A percentile compares a stretch with the other conserved stretches of the same genome.
These are phyloP conservation scores for Starmerella bombi DNA, from an alignment of 805 yeast species.

Conservation along the genomic window DNA sequence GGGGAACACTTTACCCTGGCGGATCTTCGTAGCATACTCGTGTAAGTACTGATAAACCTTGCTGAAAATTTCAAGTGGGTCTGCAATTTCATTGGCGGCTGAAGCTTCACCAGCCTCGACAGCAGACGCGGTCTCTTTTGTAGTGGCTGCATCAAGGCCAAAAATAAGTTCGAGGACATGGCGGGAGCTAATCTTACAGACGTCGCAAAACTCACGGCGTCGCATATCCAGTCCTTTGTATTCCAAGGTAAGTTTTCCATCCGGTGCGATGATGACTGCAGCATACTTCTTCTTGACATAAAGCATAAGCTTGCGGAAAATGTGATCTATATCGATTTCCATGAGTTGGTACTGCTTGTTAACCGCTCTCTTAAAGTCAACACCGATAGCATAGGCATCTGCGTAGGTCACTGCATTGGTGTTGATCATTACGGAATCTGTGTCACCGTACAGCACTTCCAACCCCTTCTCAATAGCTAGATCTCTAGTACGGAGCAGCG, in stretches of 20 bases:
- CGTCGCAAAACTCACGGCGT: slow-evolving; percentile 90
- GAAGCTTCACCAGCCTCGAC: neutral
- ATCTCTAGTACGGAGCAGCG: slow-evolving; percentile 81
- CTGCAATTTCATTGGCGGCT: slow-evolving; percentile 1
- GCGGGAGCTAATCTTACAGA: slow-evolving; percentile 78
- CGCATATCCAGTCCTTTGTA: slow-evolving; percentile 95
- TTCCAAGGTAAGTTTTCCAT: slow-evolving; percentile 57
- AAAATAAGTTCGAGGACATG: slow-evolving; percentile 41
- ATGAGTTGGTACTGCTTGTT: slow-evolving; percentile 76
- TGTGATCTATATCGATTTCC: slow-evolving; percentile 92
- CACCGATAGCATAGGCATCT: slow-evolving; percentile 75
- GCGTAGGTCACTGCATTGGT: slow-evolving; percentile 56
- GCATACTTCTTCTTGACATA: slow-evolving; percentile 98
- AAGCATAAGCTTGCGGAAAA: slow-evolving; percentile 66
- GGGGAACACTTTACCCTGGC: slow-evolving; percentile 46
- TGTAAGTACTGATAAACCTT: slow-evolving; percentile 38
- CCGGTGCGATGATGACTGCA: slow-evolving; percentile 44
- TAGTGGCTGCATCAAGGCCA: slow-evolving; percentile 37
- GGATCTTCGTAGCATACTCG: slow-evolving; percentile 43
- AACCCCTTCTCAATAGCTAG: slow-evolving; percentile 75
- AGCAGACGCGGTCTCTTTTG: slow-evolving; percentile 30
- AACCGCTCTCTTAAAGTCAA: slow-evolving; percentile 68
- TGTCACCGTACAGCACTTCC: slow-evolving; percentile 91
- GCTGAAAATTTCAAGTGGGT: slow-evolving; percentile 11
- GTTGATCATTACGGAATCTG: slow-evolving; percentile 97